Evolutionary conservation across 306 rosid genomes (phyloP), one percentile per base, ranked within the genome.

Genomic region (Hippophae tibetana): DNA sequence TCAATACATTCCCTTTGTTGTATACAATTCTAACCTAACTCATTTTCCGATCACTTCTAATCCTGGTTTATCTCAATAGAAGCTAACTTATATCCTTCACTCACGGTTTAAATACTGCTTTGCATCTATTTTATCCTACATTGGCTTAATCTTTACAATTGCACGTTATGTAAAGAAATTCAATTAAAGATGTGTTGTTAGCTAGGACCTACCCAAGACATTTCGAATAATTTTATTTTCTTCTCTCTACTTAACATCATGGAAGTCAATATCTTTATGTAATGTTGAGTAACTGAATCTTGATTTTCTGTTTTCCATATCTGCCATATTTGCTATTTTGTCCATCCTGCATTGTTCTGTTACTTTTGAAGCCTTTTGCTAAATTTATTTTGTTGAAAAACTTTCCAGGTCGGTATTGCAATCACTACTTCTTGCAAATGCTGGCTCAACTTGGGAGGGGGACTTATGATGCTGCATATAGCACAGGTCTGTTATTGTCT

Each of bases 401-500:
- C 43, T 53, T 72, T 13, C 55, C 84, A 92, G 98, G 98, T 69
- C 71, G 82, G 62, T 75, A 74, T 73, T 92, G 98, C 66, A 87
- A 92, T 67, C 95, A 83, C 69, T 85, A 83, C 83, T 92, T 92
- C 83, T 83, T 92, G 76, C 95, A 83, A 85, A 81, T 78, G 85
- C 79, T 92, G 56, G 89, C 98, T 10, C 81, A 87, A 64, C 71
- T 87, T 50, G 93, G 93, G 60, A 79, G 75, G 78, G 95, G 98
- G 9, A 75, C 75, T 61, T 69, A 66, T 76, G 95, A 83, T 68
- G 87, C 85, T 9, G 83, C 82, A 56, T 73, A 67, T 76, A 88
- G 87, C 75, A 66, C 74, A 76, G 96, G 98, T 88, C 58, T 44
- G 73, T 54, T 43, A 76, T 57, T 65, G 60, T 56, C 13, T 47